Evolutionary conservation across 73 alveolate genomes (phyloP).

Genomic region (Paramecium tetraurelia): DNA sequence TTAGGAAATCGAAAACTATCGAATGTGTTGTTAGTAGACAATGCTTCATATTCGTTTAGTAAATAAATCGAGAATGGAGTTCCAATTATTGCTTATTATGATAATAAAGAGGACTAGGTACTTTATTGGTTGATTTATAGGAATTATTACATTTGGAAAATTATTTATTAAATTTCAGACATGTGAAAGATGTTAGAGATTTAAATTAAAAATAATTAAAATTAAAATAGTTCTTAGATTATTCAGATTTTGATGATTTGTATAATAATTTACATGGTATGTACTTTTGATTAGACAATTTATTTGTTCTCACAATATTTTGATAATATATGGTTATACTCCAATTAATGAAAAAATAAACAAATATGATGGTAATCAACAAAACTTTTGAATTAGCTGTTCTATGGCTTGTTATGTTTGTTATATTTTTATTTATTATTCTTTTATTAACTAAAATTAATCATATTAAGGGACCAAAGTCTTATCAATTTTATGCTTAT

Average conservation of each 20-base stretch:
- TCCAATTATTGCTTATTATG: constrained; percentile 35
- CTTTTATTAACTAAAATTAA: background rate
- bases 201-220: background rate
- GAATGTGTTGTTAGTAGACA: constrained; percentile 88
- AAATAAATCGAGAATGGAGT: constrained; percentile 82
- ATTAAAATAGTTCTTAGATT: background rate
- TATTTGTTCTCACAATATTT: background rate
- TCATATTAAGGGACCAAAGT: background rate
- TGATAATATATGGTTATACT: background rate
- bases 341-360: background rate
- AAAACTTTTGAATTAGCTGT: background rate
- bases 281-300: background rate
- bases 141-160: constrained; percentile 30
- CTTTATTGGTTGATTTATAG: background rate
- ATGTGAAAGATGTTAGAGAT: constrained; percentile 25
- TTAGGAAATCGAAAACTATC: constrained; percentile 79
- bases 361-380: background rate
- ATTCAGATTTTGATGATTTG: background rate
- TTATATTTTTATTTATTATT: background rate
- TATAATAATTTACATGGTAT: background rate
- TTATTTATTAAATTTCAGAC: constrained; percentile 3
- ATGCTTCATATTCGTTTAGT: constrained; percentile 90
- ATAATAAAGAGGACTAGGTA: constrained; percentile 23
- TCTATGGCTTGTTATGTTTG: background rate
- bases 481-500: background rate